Percentiles rank a stretch among this genome's conserved stretches.
These are phyloP conservation scores for Monosporozyma solicola DNA, from an alignment of 805 yeast species.

Conservation along the genomic window DNA sequence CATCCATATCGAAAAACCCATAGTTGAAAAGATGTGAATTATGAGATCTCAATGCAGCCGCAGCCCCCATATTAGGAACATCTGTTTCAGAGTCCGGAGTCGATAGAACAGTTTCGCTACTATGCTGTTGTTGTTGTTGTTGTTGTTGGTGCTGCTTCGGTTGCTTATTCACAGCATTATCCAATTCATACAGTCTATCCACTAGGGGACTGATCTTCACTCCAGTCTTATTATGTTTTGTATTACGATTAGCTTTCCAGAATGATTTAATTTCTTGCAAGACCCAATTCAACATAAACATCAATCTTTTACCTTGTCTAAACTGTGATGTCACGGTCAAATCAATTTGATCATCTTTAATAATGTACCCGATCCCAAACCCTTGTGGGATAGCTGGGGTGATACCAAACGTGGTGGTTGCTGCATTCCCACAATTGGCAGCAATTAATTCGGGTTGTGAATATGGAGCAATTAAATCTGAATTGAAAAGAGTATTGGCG, in stretches of 20 bases:
- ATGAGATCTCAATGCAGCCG: background rate
- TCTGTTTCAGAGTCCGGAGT: conserved; percentile 10
- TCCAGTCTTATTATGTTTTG: conserved; percentile 10
- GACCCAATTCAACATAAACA: conserved; percentile 65
- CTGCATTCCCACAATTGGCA: conserved; percentile 87
- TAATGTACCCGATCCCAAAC: conserved; percentile 85
- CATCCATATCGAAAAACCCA: conserved; percentile 23
- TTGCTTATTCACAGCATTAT: conserved; percentile 24
- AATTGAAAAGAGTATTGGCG: conserved; percentile 41
- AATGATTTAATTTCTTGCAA: conserved; percentile 48
- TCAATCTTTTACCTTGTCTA: conserved; percentile 72
- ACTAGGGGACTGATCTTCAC: conserved; percentile 23
- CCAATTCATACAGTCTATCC: conserved; percentile 30
- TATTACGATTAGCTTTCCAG: conserved; percentile 25
- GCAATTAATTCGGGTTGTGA: conserved; percentile 39
- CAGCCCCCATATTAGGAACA: background rate
- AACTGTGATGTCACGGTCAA: conserved; percentile 82
- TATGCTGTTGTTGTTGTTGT: background rate
- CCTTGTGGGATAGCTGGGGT: conserved; percentile 88
- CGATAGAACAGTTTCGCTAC: conserved; percentile 8
- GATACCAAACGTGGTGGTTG: conserved; percentile 76
- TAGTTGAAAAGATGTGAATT: background rate
- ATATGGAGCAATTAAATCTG: conserved; percentile 28
- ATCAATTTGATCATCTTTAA: conserved; percentile 70
- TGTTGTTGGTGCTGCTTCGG: conserved; percentile 4